Base-by-base conservation (phyloP, 169 alveolate genomes). In the Plasmodium inui region DNA sequence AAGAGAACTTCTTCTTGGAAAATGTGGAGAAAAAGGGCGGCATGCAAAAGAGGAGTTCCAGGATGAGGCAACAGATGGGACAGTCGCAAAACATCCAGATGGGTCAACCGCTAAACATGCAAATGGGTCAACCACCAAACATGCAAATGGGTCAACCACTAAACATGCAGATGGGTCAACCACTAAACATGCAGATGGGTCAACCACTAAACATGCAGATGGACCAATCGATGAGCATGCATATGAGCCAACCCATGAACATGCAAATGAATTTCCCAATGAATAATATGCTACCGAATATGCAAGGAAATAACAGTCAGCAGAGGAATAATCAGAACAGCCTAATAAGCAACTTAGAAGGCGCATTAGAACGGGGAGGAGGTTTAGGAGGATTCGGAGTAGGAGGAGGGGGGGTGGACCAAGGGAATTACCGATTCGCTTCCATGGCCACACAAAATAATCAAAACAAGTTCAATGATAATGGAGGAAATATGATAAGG, bases 11-110 rank as follows among this genome's bases (percentile, higher is more conserved):
- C n/a, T 76, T 30, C 44, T 44, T 76, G 57, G 70, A 53, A 53
- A 76, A 53, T 86, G 44, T 57, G 14, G 93, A 86, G 26, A 71
- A 28, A 19, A 86, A 57, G 70, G 44, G 22, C 26, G 61, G 71
- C n/a, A 57, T 76, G 76, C 84, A 86, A 17, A 86, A 86, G 70
- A 86, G 76, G 67, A 34, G 14, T 74, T 53, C 67, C 55, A 86
- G 81, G 34, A 30, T 74, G 53, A 34, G 41, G 17, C 37, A 37
- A 2, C 82, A 86, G 46, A 12, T 74, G 79, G 55, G 73, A 0
- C 74, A n/a, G 2, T 1, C 39, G 39, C 1, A 1, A 1, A 32
- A 32, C 22, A 17, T 1, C 6, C 81, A 61, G 41, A 83, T 83
- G 92, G 39, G 37, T 0, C 89, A 22, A 12, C 22, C 34, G 3